Evolutionary conservation across 2,329 filamentous ascomycete genomes (phyloP), one percentile per base, ranked within the genome.

Genomic region (Beauveria scarabaeidicola): DNA sequence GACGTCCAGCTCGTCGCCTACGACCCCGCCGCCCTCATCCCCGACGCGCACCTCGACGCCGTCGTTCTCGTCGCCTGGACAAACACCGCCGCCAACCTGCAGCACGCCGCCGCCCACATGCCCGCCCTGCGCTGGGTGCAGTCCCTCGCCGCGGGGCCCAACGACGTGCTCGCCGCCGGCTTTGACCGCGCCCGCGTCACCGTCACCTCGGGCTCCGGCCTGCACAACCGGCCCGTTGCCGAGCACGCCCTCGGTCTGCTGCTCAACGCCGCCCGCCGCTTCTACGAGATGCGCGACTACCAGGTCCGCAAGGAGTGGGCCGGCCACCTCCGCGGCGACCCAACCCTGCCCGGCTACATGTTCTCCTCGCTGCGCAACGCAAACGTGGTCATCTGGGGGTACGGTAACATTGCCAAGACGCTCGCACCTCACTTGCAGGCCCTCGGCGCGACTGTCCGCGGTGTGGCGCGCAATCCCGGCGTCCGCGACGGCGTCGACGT

Each of bases 181-280:
- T 87, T 87, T 70, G 78, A 83, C 67, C 65, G 74, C 10, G 68
- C 74, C 57, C 73, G 73, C 56, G 74, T 83, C 52, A 64, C 64
- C n/a, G 73, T 87, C 57, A 84, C 81, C 46, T 86, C 84, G 15
- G 84, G 84, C 23, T 84, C 81, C 1, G 84, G 84, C 27, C 74
- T 86, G 51, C 84, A 87, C 72, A 83, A 87, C 69, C 75, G 77
- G 69, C 85, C 84, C 38, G 84, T 87, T 53, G 83, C 84, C 62
- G 84, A 87, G 73, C 84, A 87, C 70, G 73, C 83, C 1, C 75
- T 87, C 2, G 84, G 80, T 27, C 71, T 87, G 17, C 74, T 85
- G 5, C 77, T 85, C 53, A 75, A 70, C 62, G 76, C 79, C 61
- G 81, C 82, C 0, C 77, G 83, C 38, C 76, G 80, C 53, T 84